These are phyloP conservation scores for Gossypium stocksii DNA, from an alignment of 345 rosid species.

Conservation along the genomic window DNA sequence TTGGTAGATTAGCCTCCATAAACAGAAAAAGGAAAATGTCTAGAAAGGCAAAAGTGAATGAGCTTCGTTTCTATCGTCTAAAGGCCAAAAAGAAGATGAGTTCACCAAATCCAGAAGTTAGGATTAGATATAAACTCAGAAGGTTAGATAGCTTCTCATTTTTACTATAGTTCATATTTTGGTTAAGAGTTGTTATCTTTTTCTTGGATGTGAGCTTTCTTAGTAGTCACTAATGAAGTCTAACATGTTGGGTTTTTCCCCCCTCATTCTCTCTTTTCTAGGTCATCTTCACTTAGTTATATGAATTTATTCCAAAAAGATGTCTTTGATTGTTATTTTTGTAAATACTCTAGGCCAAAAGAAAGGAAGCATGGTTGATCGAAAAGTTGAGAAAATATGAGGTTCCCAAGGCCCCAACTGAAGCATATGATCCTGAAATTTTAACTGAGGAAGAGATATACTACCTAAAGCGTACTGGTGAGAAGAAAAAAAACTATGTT, in stretches of 20 bases:
- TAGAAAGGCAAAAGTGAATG: conserved; percentile 64
- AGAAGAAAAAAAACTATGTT: conserved; percentile 77
- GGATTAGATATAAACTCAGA: conserved; percentile 84
- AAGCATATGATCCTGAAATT: conserved; percentile 70
- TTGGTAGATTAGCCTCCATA: conserved; percentile 21
- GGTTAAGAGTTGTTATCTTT: background rate
- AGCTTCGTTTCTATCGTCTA: conserved; percentile 70
- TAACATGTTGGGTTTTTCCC: background rate
- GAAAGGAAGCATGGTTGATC: conserved; percentile 84
- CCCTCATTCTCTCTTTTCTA: background rate
- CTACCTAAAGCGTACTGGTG: conserved; percentile 88
- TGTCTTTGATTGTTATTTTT: background rate
- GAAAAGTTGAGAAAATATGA: conserved; percentile 82
- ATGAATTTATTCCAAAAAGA: background rate
- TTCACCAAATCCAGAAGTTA: conserved; percentile 91
- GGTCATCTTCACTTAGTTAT: background rate
- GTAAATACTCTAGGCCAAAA: conserved; percentile 50
- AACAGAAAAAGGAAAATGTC: conserved; percentile 48
- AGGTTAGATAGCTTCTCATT: conserved; percentile 40
- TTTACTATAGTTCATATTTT: background rate
- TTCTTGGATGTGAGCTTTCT: background rate
- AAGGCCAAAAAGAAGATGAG: conserved; percentile 93
- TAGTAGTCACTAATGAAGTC: background rate
- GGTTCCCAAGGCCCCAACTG: conserved; percentile 49
- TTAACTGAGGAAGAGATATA: conserved; percentile 91